Evolutionary conservation across 1,284 basidiomycete species (phyloP), one percentile per base, ranked within the genome.

Genomic region (Pseudozyma sp.): DNA sequence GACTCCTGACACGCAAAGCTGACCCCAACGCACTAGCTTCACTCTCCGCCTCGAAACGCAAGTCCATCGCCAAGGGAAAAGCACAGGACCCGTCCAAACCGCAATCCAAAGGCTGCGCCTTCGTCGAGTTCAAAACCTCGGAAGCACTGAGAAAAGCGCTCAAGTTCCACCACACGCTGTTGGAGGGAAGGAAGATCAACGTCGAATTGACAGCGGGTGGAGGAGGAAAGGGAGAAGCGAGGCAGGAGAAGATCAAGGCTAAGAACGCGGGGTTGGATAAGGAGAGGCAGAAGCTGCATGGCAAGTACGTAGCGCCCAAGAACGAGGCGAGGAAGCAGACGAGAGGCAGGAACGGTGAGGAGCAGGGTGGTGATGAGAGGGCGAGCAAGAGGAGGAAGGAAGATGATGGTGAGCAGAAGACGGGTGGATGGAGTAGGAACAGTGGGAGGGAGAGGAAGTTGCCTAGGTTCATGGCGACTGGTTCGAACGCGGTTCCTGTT

Each of bases 151-250:
- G 79, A 16, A 82, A 82, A 46, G 82, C 81, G 31, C 68, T 84
- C 31, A 75, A 74, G 13, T 82, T 84, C 47, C 82, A 84, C 57
- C 82, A 83, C 31, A 82, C 81, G 30, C 55, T 77, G 60, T 59
- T 83, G 30, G 79, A 75, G 19, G 81, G 81, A 5, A 70, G 82
- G 5, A 74, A 77, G 57, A 84, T 84, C 59, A 84, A 84, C 49
- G 82, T 84, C 7, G 82, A 84, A 52, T 68, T 84, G 16, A 83
- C 81, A 0, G 82, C 82, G 0, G 82, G 82, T 8, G 82, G 82
- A 4, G 82, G 82, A 5, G 82, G 82, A n/a, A 80, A 81, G 60
- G 57, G 68, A 29, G 58, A 69, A 44, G 54, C 52, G 3, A 64
- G 82, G 33, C 63, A 58, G 60, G 73, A 82, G 24, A 84, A 82